Conservation (phyloP, 192 early-diverging fungal species). For the Entomortierella beljakovae region DNA sequence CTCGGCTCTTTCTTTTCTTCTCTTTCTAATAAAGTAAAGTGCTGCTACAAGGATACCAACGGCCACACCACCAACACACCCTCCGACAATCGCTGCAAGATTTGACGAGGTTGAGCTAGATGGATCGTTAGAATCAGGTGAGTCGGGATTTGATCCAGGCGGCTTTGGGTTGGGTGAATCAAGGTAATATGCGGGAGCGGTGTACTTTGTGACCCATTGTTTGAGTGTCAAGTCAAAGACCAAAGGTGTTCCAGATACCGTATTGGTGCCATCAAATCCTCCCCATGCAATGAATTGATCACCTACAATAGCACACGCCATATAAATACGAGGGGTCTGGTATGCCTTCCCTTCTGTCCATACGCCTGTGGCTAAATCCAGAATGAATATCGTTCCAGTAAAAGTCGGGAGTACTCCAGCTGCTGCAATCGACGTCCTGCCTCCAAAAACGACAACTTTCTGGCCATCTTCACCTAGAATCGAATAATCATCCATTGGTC, state of each 20-base stretch:
- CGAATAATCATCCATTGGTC: background rate
- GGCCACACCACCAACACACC: background rate
- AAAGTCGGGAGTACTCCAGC: background rate
- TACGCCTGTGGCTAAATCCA: conserved; percentile 7
- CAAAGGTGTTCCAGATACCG: conserved; percentile 12
- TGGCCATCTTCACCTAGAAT: conserved; percentile 23
- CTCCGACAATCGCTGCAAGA: background rate
- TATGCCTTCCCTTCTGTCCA: conserved; percentile 4
- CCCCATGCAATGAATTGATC: conserved; percentile 40
- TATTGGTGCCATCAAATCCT: conserved; percentile 17
- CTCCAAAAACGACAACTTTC: conserved; percentile 32
- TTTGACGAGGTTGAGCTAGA: background rate
- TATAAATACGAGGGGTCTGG: conserved; percentile 17
- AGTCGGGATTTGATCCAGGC: background rate
- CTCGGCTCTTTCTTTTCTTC: too few species aligned
- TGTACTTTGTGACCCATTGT: conserved; percentile 16
- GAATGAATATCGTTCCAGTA: conserved; percentile 14
- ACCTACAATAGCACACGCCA: conserved; percentile 24
- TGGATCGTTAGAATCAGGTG: background rate
- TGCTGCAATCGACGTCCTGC: background rate
- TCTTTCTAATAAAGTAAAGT: too few species aligned
- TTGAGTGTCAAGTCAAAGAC: conserved; percentile 17
- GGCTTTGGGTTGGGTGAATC: background rate
- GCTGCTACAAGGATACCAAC: background rate
- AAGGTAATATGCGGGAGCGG: conserved; percentile 15